Base-by-base conservation (phyloP, 139 green algal species). In the Pleodorina starrii region DNA sequence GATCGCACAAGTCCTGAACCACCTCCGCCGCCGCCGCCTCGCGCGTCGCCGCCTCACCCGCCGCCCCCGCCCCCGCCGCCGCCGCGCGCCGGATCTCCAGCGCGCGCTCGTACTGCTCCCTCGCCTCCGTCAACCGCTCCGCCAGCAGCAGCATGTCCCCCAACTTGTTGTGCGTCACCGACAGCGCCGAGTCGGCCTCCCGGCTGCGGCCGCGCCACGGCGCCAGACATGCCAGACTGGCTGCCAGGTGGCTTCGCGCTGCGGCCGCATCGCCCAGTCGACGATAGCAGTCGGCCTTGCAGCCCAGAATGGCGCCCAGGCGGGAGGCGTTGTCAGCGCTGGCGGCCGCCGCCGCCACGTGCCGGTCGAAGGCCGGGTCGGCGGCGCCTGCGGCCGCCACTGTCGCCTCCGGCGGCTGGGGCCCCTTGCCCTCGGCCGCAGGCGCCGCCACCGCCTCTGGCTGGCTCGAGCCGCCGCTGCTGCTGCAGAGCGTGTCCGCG, bases 161-260 rank as follows among this genome's bases (percentile, higher is more conserved):
- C 35, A 90, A 54, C 86, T 90, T 90, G 57, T 90, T 90, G 74
- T 78, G 72, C 29, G 86, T 90, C 32, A 90, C 86, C 44, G 40
- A 69, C 60, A 86, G n/a, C 7, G 86, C 59, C 14, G 5, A 4
- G 44, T 79, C 63, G n/a, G 21, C 82, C 32, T 88, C 82, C 14
- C 82, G 44, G 82, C 44, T 88, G 82, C 57, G 57, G n/a, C 66
- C 66, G 10, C 9, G 32, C 82, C 82, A 88, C 2, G 79, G 79
- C 25, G 23, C 48, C 50, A 91, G 78, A 23, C 43, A 76, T 11
- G 68, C 87, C 10, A 51, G 19, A 44, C 78, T 88, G 75, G 71
- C n/a, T 6, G 7, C 36, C 44, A 84, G 88, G 7, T 84, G 38
- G 29, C 23, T 29, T 3, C 50, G 75, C 63, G 87, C 87, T 0